These are phyloP conservation scores for Trichoderma virens DNA, from an alignment of 495 filamentous ascomycete species.

Conservation along the genomic window DNA sequence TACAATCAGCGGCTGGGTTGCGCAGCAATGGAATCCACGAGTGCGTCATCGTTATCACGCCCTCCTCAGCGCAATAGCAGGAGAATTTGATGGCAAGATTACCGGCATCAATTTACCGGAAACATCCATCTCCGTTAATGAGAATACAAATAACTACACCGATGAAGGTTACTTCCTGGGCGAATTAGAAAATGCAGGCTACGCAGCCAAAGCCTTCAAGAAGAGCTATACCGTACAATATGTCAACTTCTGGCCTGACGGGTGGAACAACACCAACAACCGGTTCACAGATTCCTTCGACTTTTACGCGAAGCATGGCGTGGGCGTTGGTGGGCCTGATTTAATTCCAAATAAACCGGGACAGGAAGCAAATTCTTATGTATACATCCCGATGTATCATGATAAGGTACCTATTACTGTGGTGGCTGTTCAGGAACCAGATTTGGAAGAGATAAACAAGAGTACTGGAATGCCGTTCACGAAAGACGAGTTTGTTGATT, in stretches of 20 bases:
- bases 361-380: neutral
- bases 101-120: neutral
- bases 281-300: neutral
- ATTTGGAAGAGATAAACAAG: neutral
- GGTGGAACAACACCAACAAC: neutral
- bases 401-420: neutral
- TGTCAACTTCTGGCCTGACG: slow-evolving; percentile 1
- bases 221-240: slow-evolving; percentile 1
- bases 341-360: neutral
- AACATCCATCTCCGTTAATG: neutral
- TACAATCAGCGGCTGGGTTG: neutral
- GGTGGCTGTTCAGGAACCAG: neutral
- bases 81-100: neutral
- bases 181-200: neutral
- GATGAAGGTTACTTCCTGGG: neutral
- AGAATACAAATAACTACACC: neutral
- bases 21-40: neutral
- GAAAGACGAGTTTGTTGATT: neutral
- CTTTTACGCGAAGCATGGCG: neutral
- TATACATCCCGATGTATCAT: neutral
- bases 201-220: neutral
- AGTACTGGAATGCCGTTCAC: neutral
- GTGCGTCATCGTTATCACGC: neutral
- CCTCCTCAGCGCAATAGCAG: neutral
- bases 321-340: neutral